Percentiles rank a stretch among this genome's conserved stretches.
Evolutionary conservation across 495 filamentous ascomycete species (phyloP).

Genomic region (Podospora pseudoanserina): DNA sequence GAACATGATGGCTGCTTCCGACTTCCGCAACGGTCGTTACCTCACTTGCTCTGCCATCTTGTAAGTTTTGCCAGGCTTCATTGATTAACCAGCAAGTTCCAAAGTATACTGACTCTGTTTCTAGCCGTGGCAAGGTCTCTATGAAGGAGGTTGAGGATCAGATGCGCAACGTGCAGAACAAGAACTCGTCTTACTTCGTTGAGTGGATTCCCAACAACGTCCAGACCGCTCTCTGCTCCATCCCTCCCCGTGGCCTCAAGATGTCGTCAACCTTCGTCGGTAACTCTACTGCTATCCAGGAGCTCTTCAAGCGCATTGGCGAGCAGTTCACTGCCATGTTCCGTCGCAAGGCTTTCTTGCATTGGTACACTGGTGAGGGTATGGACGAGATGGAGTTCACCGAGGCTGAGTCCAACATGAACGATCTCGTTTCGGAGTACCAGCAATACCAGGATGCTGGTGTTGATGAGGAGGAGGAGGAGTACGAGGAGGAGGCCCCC

Average conservation of each 20-base stretch:
- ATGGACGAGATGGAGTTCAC: slow-evolving; percentile 99
- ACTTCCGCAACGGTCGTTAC: slow-evolving; percentile 99
- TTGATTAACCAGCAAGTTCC: neutral
- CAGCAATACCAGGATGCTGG: slow-evolving; percentile 99
- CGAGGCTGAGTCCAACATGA: slow-evolving; percentile 99
- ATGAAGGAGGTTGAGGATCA: slow-evolving; percentile 99
- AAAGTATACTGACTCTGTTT: slow-evolving; percentile 28
- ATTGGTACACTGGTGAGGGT: slow-evolving; percentile 99
- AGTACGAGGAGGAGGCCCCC: slow-evolving; percentile 59
- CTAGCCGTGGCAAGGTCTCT: slow-evolving; percentile 94
- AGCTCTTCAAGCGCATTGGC: slow-evolving; percentile 99
- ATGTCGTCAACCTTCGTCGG: slow-evolving; percentile 99
- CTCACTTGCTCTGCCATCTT: slow-evolving; percentile 99
- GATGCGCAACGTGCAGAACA: slow-evolving; percentile 99
- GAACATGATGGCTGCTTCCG: slow-evolving; percentile 99
- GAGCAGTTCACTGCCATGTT: slow-evolving; percentile 99
- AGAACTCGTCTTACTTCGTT: slow-evolving; percentile 99
- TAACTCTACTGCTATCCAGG: slow-evolving; percentile 99
- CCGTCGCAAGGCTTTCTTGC: slow-evolving; percentile 99
- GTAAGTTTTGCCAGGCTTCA: slow-evolving; percentile 31
- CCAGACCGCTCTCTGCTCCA: slow-evolving; percentile 98
- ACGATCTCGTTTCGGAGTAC: slow-evolving; percentile 99
- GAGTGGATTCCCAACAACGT: slow-evolving; percentile 99
- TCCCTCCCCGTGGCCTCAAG: slow-evolving; percentile 95
- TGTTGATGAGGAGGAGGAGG: slow-evolving; percentile 66